These are phyloP conservation scores for Aureobasidium sp. DNA, from an alignment of 2,329 filamentous ascomycete genomes.

Conservation along the genomic window DNA sequence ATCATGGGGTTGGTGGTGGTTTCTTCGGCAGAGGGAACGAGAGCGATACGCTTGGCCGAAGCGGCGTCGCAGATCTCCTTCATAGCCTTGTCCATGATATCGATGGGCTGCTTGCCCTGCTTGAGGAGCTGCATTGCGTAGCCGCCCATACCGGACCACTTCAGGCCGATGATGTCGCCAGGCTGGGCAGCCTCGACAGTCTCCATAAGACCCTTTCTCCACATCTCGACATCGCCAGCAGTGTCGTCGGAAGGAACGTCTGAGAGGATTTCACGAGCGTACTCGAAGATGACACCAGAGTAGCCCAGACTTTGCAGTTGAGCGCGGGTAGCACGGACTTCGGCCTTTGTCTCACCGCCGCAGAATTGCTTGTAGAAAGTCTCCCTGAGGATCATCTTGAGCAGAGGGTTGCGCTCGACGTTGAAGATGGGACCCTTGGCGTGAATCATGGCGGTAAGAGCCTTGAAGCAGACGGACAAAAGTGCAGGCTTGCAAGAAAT, in stretches of 20 bases:
- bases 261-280: constrained; percentile 69
- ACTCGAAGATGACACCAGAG: constrained; percentile 74
- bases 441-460: constrained; percentile 63
- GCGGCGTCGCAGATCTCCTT: constrained; percentile 68
- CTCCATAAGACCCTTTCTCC: constrained; percentile 65
- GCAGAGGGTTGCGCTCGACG: constrained; percentile 65
- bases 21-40: constrained; percentile 85
- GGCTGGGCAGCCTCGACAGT: constrained; percentile 52
- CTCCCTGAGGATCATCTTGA: constrained; percentile 63
- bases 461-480: constrained; percentile 58
- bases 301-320: constrained; percentile 68
- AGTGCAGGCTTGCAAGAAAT: constrained; percentile 64
- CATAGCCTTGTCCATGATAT: constrained; percentile 60
- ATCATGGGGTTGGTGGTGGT: constrained; percentile 70
- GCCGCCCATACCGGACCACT: constrained; percentile 74
- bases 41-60: constrained; percentile 56
- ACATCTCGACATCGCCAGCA: constrained; percentile 57
- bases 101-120: constrained; percentile 53
- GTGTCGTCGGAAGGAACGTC: constrained; percentile 46
- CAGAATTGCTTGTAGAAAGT: constrained; percentile 92
- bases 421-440: constrained; percentile 58
- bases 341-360: constrained; percentile 63
- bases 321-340: constrained; percentile 59
- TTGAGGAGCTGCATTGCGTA: constrained; percentile 61
- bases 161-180: constrained; percentile 49